Evolutionary conservation across 1,139 yeast species (phyloP).

Genomic region (Pneumocystis murina): DNA sequence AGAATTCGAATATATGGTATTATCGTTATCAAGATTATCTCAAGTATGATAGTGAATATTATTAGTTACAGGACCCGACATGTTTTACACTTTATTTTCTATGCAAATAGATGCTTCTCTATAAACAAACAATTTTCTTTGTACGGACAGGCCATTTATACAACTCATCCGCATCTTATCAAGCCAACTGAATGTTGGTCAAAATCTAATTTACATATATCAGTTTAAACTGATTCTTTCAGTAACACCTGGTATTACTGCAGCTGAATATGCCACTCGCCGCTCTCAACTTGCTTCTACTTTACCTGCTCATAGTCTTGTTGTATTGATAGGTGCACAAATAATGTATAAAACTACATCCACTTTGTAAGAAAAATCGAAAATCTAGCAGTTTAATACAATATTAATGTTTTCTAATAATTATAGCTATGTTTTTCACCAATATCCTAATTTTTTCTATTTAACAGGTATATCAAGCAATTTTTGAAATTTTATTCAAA

Average conservation of each 20-base stretch:
- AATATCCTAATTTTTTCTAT: slow-evolving; percentile 74
- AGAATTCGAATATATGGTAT: no score
- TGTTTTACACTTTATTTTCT: not conserved
- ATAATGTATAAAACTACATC: not conserved
- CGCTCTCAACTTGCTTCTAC: slow-evolving; percentile 41
- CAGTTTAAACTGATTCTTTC: not conserved
- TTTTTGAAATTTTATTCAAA: not conserved
- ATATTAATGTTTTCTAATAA: not conserved
- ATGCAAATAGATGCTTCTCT: not conserved
- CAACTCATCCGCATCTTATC: not conserved
- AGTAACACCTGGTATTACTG: slow-evolving; percentile 76
- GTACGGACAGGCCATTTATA: not conserved
- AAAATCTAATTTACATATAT: not conserved
- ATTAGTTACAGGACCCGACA: no score
- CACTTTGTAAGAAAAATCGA: not conserved
- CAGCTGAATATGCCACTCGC: slow-evolving; percentile 64
- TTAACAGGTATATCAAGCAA: slow-evolving; percentile 41
- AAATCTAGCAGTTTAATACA: no score
- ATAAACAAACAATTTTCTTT: not conserved
- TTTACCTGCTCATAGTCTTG: slow-evolving; percentile 52
- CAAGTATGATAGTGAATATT: no score
- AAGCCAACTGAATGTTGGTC: not conserved
- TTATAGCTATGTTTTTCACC: slow-evolving; percentile 41
- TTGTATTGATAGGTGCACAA: slow-evolving; percentile 48
- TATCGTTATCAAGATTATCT: no score